Conservation (phyloP, 208 protist species). For the Balamuthia mandrillaris region DNA sequence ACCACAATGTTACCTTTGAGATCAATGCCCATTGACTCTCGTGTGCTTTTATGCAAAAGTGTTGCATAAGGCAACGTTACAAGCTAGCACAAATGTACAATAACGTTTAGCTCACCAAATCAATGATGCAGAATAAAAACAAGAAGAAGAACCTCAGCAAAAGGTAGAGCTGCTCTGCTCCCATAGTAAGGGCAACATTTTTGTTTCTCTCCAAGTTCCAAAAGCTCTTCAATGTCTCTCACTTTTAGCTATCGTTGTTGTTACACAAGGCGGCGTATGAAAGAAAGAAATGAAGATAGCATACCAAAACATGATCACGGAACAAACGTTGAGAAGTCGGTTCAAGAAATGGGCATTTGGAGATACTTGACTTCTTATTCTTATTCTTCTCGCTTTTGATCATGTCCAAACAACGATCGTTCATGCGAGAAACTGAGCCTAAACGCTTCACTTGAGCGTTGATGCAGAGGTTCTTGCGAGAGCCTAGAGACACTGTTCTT, state of each 20-base stretch:
- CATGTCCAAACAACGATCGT: slow-evolving; percentile 87
- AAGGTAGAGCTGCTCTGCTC: slow-evolving; percentile 10
- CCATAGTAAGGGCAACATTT: slow-evolving; percentile 61
- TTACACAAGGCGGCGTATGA: background rate
- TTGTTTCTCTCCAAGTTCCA: slow-evolving; percentile 37
- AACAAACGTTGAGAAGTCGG: background rate
- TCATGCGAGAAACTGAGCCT: slow-evolving; percentile 70
- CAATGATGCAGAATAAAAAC: background rate
- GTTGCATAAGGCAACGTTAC: slow-evolving; percentile 55
- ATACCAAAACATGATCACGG: slow-evolving; percentile 22
- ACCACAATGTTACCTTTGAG: slow-evolving; percentile 81
- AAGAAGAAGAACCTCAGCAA: background rate
- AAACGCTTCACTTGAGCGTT: slow-evolving; percentile 70
- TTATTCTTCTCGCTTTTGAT: background rate
- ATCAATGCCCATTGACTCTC: slow-evolving; percentile 52
- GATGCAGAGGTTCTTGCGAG: slow-evolving; percentile 84
- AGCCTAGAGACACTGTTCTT: slow-evolving; percentile 80
- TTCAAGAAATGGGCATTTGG: slow-evolving; percentile 8
- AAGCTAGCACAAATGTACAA: background rate
- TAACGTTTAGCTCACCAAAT: background rate
- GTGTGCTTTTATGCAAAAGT: slow-evolving; percentile 57
- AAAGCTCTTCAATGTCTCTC: slow-evolving; percentile 69
- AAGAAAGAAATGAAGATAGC: background rate
- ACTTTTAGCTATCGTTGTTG: background rate
- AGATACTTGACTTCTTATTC: background rate